These are phyloP conservation scores for Avena sativa DNA, from an alignment of 176 grass and related monocot species.

Conservation along the genomic window DNA sequence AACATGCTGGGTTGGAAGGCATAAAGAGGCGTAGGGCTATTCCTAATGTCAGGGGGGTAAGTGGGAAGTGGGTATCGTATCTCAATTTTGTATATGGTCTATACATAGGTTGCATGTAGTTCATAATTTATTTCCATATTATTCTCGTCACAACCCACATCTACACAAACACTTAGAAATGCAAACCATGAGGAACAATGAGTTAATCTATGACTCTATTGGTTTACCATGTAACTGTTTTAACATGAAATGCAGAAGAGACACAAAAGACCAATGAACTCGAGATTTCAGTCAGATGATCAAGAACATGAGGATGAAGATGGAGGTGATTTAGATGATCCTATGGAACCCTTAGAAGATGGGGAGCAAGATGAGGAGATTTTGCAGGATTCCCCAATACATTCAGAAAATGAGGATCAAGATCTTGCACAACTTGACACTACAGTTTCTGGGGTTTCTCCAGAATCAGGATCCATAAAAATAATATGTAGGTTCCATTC, in stretches of 20 bases:
- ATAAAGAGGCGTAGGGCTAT: neutral
- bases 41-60: neutral
- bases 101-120: too few species aligned
- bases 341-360: neutral
- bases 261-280: neutral
- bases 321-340: neutral
- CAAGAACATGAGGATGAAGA: neutral
- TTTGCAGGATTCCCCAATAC: neutral
- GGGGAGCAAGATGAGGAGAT: neutral
- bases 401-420: constrained; percentile 1
- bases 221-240: neutral
- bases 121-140: too few species aligned
- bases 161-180: too few species aligned
- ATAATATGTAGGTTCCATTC: neutral
- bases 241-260: neutral
- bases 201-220: too few species aligned
- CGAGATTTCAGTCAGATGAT: neutral
- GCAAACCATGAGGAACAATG: too few species aligned
- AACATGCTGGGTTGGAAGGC: neutral
- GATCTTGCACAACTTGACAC: neutral
- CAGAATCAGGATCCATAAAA: neutral
- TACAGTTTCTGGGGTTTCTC: neutral
- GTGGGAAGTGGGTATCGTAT: neutral
- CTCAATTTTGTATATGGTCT: too few species aligned
- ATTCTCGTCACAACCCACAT: too few species aligned